Evolutionary conservation across 805 yeast species (phyloP), one percentile per base, ranked within the genome.

Genomic region (Yarrowia hollandica): DNA sequence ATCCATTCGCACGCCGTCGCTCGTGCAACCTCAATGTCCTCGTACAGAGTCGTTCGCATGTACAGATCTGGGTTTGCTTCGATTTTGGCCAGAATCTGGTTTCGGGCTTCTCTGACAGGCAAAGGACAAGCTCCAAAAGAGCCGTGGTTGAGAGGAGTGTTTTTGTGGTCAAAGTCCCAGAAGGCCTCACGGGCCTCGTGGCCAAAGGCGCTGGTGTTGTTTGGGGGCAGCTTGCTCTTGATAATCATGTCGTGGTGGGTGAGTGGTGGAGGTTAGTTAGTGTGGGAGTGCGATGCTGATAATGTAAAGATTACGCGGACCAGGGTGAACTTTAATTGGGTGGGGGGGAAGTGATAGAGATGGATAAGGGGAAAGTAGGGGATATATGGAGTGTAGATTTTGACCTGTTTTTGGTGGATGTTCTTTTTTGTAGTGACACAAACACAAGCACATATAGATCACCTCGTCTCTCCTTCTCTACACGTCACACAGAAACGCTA

Each of bases 131-230:
- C 71, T 1, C 90, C 90, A 65, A 70, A 85, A 0, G 87, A 79
- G 7, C 90, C 90, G 66, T 84, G 84, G 69, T 85, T 85, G 42
- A 84, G 77, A 14, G 81, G 79, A 4, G 68, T 67, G 8, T 75
- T 73, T 2, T 68, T 74, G 1, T 72, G 64, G 28, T 71, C 78
- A 11, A 82, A 72, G 1, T 73, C 65, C 67, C 82, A 85, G 66
- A 80, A 73, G 60, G 76, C 69, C 16, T 34, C 39, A 1, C 50
- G 33, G 25, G 35, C 25, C 7, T 19, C 4, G 28, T 44, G 41
- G 15, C 58, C 50, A 12, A 46, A 46, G 3, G 38, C 9, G 10
- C 12, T 14, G 25, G 26, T 19, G 22, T 14, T 2, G 22, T 14
- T 37, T 4, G 14, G 14, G 18, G 35, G 25, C 44, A 35, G 34